These are phyloP conservation scores for Wickerhamiella sergipiensis DNA, from an alignment of 805 yeast species.

Conservation along the genomic window DNA sequence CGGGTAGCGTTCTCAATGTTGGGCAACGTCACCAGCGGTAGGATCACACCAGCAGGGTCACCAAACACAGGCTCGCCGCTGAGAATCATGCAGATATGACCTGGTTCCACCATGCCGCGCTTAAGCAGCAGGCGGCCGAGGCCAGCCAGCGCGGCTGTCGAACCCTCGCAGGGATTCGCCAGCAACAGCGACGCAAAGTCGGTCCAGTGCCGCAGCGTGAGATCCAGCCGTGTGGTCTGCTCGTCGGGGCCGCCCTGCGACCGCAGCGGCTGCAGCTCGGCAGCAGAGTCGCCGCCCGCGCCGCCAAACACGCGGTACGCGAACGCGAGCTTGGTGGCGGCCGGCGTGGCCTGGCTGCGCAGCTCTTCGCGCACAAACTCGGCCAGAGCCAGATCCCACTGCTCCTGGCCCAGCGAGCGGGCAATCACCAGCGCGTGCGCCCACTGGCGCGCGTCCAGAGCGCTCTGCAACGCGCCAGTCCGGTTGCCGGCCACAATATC, in stretches of 20 bases:
- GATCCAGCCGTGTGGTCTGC: slow-evolving; percentile 6
- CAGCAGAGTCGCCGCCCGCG: slow-evolving; percentile 38
- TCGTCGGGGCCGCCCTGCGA: slow-evolving; percentile 3
- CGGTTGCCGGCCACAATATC: slow-evolving; percentile 49
- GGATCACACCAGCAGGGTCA: slow-evolving; percentile 10
- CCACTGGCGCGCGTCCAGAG: slow-evolving; percentile 57
- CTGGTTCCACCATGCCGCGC: slow-evolving; percentile 28
- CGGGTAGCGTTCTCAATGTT: slow-evolving; percentile 7
- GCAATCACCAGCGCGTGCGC: slow-evolving; percentile 64
- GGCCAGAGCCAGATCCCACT: slow-evolving; percentile 44
- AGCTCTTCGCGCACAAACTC: slow-evolving; percentile 40
- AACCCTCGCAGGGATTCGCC: slow-evolving; percentile 13
- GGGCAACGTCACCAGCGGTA: slow-evolving; percentile 19
- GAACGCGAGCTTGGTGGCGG: slow-evolving; percentile 34
- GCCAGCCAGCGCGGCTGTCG: slow-evolving; percentile 20
- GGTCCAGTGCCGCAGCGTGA: slow-evolving; percentile 21
- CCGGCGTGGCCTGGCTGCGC: slow-evolving; percentile 26
- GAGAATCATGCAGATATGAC: slow-evolving; percentile 26
- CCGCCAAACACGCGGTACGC: slow-evolving; percentile 55
- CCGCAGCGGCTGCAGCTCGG: slow-evolving; percentile 31
- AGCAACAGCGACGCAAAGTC: slow-evolving; percentile 20
- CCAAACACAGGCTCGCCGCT: slow-evolving; percentile 22
- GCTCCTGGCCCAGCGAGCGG: slow-evolving; percentile 46
- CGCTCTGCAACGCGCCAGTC: slow-evolving; percentile 47
- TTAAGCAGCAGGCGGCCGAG: slow-evolving; percentile 27